These are phyloP conservation scores for Zygotorulaspora mrakii DNA, from an alignment of 1,139 yeast species.

Conservation along the genomic window DNA sequence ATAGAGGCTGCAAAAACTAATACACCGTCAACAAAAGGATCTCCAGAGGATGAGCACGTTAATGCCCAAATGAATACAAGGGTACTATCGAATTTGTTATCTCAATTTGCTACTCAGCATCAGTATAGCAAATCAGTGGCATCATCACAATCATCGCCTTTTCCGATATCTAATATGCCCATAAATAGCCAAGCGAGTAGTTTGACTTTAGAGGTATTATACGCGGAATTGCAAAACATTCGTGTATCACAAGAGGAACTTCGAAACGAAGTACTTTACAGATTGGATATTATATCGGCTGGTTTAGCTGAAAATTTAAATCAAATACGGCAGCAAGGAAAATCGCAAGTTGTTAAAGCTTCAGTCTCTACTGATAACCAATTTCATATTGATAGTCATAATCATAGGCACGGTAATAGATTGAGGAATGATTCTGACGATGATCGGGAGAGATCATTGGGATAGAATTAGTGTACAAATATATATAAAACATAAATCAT, in stretches of 20 bases:
- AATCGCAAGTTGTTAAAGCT: background rate
- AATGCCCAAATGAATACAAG: slow-evolving; percentile 8
- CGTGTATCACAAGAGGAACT: slow-evolving; percentile 12
- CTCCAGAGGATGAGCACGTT: slow-evolving; percentile 6
- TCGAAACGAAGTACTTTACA: slow-evolving; percentile 13
- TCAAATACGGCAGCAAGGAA: background rate
- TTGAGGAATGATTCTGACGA: slow-evolving; percentile 1
- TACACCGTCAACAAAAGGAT: slow-evolving; percentile 1
- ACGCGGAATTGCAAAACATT: slow-evolving; percentile 7
- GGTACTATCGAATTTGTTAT: slow-evolving; percentile 6
- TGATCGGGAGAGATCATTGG: slow-evolving; percentile 3
- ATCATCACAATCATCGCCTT: background rate
- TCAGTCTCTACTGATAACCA: slow-evolving; percentile 2
- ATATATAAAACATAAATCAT: slow-evolving; percentile 10
- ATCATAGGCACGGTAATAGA: too few relatives aligned
- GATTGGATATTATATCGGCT: slow-evolving; percentile 15
- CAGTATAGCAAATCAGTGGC: background rate
- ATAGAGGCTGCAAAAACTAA: slow-evolving; percentile 1
- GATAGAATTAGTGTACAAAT: slow-evolving; percentile 1
- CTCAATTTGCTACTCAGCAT: slow-evolving; percentile 1
- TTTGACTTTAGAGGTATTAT: slow-evolving; percentile 9
- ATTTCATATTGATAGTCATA: too few relatives aligned
- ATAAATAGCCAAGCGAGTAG: background rate
- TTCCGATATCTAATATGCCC: slow-evolving; percentile 1
- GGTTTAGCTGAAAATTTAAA: slow-evolving; percentile 8